Evolutionary conservation across 371 early-diverging fungal species (phyloP), one percentile per base, ranked within the genome.

Genomic region (Neoconidiobolus thromboides): DNA sequence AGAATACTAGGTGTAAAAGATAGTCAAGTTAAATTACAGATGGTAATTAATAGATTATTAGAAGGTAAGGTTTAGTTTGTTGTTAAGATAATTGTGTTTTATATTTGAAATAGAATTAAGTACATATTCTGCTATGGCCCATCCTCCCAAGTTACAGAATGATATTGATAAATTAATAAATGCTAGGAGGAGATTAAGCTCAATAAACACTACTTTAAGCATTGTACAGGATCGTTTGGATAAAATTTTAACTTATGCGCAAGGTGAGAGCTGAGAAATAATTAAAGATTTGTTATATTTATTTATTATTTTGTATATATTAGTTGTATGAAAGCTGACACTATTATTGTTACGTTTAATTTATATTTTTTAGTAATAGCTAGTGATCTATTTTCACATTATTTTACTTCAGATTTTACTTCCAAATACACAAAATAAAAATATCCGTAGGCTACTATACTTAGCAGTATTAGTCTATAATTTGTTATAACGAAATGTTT

Each of bases 71-170:
- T 26, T 26, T 26, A 26, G 26, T 38, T 52, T 52, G 6, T 7
- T 52, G 6, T 38, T 52, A 14, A 52, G 6, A 10, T 38, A 38
- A 52, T 52, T 14, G 6, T 26, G 6, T 7, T 10, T 52, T 52
- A 10, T 6, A 6, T 52, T 52, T 7, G 15, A 4, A 7, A 15
- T 55, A 55, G 55, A 55, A 41, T 41, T 55, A 3, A 55, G 40
- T 55, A 12, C 38, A 5, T 55, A 55, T 41, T 15, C 40, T 12
- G 55, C 15, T 7, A 6, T 55, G 3, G 55, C 55, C 9, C 55
- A 55, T 55, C 55, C 55, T 7, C 55, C 55, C 12, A 55, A 55
- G 55, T 41, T 55, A 3, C 55, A 55, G 14, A 40, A 55, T 55
- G 15, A 36, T 55, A 55, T 55, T 12, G 40, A 55, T 5, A 55